Percentiles rank a stretch among this genome's conserved stretches.
Evolutionary conservation across 2,329 filamentous ascomycete species (phyloP).

Genomic region (Ambrosiella xylebori): DNA sequence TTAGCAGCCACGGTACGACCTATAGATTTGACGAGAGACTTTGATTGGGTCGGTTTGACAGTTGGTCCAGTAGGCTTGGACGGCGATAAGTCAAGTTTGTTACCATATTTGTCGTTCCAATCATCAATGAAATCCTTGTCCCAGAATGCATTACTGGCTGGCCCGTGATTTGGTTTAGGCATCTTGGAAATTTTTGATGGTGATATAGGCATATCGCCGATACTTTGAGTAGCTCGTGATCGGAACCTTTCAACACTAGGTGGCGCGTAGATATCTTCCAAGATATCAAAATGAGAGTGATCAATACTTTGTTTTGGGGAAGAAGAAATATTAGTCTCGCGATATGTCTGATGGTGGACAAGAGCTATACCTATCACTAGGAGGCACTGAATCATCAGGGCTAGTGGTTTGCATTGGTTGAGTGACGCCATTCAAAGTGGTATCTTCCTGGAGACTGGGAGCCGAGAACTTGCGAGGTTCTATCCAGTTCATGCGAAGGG

Average conservation of each 20-base stretch:
- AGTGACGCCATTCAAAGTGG: not conserved
- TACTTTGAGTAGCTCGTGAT: not conserved
- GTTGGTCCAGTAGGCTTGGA: constrained; percentile 10
- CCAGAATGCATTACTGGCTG: constrained; percentile 43
- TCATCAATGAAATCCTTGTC: constrained; percentile 39
- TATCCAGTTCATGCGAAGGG: constrained; percentile 11
- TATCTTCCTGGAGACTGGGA: not conserved
- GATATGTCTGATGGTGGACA: not conserved
- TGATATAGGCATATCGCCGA: not conserved
- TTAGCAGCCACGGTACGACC: constrained; percentile 21
- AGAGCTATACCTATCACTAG: not conserved
- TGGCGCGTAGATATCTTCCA: not conserved
- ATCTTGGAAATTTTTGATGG: constrained; percentile 16
- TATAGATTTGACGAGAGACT: constrained; percentile 14
- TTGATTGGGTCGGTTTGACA: not conserved
- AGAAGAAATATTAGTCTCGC: not conserved
- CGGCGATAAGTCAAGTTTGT: constrained; percentile 17
- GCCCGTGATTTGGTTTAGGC: constrained; percentile 35
- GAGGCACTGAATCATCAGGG: not conserved
- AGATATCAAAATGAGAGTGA: not conserved
- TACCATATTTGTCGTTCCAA: constrained; percentile 47
- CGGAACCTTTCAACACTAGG: not conserved
- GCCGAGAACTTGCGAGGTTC: not conserved
- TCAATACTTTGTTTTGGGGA: not conserved
- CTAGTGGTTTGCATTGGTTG: not conserved